phyloP scores from a whole-genome alignment of 2,329 filamentous ascomycete genomes.

The Ceratocystis papillata region DNA sequence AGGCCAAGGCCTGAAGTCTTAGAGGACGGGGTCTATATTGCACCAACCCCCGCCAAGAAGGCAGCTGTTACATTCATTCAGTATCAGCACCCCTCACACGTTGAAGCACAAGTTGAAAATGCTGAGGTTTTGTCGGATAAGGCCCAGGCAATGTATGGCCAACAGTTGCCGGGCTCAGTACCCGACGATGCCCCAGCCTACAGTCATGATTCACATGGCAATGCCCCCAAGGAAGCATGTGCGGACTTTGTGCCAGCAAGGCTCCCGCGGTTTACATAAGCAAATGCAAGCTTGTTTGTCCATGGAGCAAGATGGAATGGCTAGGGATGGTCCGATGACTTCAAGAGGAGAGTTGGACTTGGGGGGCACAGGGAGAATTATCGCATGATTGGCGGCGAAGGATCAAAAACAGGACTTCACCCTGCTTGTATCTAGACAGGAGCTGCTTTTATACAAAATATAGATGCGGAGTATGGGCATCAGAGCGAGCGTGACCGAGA shows the following conservation, averaged over 20 bases:
- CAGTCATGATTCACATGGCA: constrained; percentile 3
- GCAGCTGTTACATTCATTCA: constrained; percentile 8
- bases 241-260: constrained; percentile 47
- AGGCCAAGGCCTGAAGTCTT: constrained; percentile 29
- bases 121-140: constrained; percentile 4
- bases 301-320: background rate
- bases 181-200: constrained; percentile 13
- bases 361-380: background rate
- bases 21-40: constrained; percentile 30
- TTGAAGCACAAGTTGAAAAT: constrained; percentile 17
- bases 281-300: background rate
- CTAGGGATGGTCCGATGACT: background rate
- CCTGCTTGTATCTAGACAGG: constrained; percentile 3
- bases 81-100: background rate
- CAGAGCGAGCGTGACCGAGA: background rate
- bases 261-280: constrained; percentile 44
- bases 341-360: background rate
- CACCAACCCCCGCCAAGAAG: constrained; percentile 9
- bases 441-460: background rate
- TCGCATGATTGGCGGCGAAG: constrained; percentile 4
- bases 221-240: constrained; percentile 9
- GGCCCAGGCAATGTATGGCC: constrained; percentile 10
- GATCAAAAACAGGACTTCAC: constrained; percentile 14
- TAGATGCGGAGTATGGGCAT: background rate
- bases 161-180: background rate